Evolutionary conservation across 2,329 filamentous ascomycete species (phyloP).

Genomic region (Alternaria dauci): DNA sequence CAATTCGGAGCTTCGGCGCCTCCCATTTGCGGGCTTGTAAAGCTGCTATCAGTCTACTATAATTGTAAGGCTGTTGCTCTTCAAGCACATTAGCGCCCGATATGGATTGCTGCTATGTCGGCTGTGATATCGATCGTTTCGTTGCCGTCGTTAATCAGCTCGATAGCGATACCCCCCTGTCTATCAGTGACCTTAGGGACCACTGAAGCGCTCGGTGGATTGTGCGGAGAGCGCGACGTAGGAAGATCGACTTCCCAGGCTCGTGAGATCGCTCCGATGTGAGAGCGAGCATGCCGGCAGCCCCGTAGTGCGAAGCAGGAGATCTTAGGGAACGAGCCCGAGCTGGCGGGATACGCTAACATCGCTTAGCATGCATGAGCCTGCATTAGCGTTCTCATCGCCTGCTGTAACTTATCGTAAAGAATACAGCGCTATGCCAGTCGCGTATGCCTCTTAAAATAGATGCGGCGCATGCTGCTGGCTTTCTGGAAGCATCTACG

Average conservation of each 20-base stretch:
- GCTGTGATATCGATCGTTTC: neutral
- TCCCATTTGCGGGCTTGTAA: neutral
- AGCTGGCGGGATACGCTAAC: too few species aligned
- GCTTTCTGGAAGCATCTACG: neutral
- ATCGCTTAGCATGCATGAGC: too few species aligned
- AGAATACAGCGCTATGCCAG: too few species aligned
- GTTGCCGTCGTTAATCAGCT: neutral
- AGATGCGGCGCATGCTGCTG: too few species aligned
- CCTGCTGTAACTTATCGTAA: too few species aligned
- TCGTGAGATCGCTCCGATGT: neutral
- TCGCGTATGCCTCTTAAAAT: too few species aligned
- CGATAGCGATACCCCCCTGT: neutral
- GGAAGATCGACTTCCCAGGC: neutral
- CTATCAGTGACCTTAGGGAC: neutral
- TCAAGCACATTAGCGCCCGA: neutral
- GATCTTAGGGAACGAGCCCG: neutral
- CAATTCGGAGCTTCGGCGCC: neutral
- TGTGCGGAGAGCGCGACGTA: neutral
- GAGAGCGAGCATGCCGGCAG: constrained; percentile 2
- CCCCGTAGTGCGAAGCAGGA: constrained; percentile 1
- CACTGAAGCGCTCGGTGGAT: neutral
- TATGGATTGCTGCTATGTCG: neutral
- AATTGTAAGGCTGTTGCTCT: neutral
- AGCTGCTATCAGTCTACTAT: neutral
- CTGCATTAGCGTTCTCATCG: too few species aligned